These are phyloP conservation scores for Termitomyces sp. DNA, from an alignment of 768 basidiomycete species.

Conservation along the genomic window DNA sequence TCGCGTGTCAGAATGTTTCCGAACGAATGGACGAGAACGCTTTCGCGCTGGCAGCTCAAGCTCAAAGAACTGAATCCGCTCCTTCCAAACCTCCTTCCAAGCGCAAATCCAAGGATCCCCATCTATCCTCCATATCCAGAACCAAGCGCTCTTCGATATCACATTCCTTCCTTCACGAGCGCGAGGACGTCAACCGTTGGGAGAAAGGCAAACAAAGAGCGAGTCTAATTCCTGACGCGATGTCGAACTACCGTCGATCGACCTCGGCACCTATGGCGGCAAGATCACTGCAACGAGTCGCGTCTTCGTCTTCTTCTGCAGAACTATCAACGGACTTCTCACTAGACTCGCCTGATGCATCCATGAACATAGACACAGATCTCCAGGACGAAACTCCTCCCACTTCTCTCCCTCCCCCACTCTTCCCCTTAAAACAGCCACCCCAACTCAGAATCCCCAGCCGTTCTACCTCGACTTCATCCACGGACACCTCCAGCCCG, in stretches of 20 bases:
- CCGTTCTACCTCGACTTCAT: neutral
- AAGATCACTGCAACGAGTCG: neutral
- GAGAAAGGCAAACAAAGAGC: constrained; percentile 10
- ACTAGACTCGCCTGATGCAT: constrained; percentile 2
- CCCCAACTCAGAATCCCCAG: neutral
- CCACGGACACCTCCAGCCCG: neutral
- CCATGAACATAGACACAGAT: constrained; percentile 7
- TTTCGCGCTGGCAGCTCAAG: constrained; percentile 11
- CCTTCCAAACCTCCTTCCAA: constrained; percentile 2
- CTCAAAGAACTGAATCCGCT: neutral
- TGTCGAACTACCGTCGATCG: neutral
- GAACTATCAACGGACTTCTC: neutral
- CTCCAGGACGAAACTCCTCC: neutral
- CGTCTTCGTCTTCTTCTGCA: constrained; percentile 7
- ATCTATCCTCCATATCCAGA: neutral
- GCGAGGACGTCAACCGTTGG: neutral
- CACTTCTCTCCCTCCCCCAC: neutral
- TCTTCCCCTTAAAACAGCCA: neutral
- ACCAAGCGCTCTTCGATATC: constrained; percentile 2
- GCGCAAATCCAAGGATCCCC: constrained; percentile 1
- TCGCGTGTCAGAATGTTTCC: constrained; percentile 30
- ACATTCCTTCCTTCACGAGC: neutral
- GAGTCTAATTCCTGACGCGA: neutral
- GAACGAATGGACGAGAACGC: constrained; percentile 27
- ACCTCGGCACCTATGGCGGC: neutral